Evolutionary conservation across 768 basidiomycete species (phyloP).

Genomic region (Arthromyces matolae): DNA sequence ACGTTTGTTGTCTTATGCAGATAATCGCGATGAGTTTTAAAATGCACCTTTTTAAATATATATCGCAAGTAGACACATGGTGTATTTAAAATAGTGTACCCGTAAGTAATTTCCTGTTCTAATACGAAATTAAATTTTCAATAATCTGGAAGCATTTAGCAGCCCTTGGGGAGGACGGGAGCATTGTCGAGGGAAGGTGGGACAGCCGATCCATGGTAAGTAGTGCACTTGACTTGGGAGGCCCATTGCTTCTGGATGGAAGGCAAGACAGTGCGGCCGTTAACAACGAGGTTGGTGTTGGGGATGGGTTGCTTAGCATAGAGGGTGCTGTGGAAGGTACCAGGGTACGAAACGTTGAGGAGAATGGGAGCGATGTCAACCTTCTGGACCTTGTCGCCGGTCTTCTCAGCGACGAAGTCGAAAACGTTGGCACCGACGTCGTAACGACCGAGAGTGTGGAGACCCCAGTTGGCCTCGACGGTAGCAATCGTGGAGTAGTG

Average conservation of each 20-base stretch:
- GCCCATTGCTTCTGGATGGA: slow-evolving; percentile 22
- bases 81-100: no score
- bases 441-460: slow-evolving; percentile 55
- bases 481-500: slow-evolving; percentile 59
- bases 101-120: no score
- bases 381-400: slow-evolving; percentile 36
- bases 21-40: no score
- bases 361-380: slow-evolving; percentile 10
- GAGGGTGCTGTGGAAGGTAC: slow-evolving; percentile 20
- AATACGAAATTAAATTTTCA: no score
- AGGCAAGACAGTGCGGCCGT: slow-evolving; percentile 22
- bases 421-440: slow-evolving; percentile 45
- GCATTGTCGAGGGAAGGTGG: not conserved
- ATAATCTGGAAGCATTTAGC: not conserved
- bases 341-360: slow-evolving; percentile 25
- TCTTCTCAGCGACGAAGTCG: slow-evolving; percentile 42
- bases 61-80: no score
- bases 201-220: slow-evolving; percentile 1
- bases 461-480: slow-evolving; percentile 58
- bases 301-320: slow-evolving; percentile 20
- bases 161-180: not conserved
- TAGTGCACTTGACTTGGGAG: slow-evolving; percentile 7
- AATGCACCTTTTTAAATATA: no score
- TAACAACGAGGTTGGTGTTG: slow-evolving; percentile 23
- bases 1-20: no score